Evolutionary conservation across 345 rosid genomes (phyloP), one percentile per base, ranked within the genome.

Genomic region (Hirschfeldia incana): DNA sequence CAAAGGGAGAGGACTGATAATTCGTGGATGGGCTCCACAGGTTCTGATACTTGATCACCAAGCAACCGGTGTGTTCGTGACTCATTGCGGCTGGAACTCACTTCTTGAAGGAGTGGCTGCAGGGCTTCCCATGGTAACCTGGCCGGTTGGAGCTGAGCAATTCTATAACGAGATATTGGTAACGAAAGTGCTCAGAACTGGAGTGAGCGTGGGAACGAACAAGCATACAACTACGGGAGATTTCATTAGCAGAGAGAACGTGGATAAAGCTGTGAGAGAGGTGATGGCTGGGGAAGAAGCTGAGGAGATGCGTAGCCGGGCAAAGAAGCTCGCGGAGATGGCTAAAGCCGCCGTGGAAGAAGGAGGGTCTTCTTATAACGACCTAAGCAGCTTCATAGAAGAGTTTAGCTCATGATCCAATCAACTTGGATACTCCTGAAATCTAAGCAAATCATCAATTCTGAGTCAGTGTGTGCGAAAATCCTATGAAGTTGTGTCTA

Each of bases 21-120:
- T 83, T n/a, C 28, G 70, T 7, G 86, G 85, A 55, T 85, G 89
- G 89, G 89, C 88, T 0, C 86, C 88, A 5, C 89, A 88, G 17
- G 69, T 83, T 21, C 10, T 76, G 60, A 84, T 88, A 29, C 86
- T 88, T 34, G 89, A 86, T 2, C 85, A 86, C 28, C 76, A 79
- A 76, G 85, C 88, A 1, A 46, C 71, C 6, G 86, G 87, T 46
- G 87, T 81, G 33, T 86, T 83, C 13, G 68, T 88, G 79, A 88
- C 89, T 1, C 89, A 86, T 11, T 88, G 89, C 29, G 89, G 91
- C 62, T 88, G 87, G 91, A 88, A 84, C 77, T 88, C 89, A 0
- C 15, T 78, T 37, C 57, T 85, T 0, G 90, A 87, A 63, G 84
- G 82, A 36, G 68, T 83, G 1, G 57, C 80, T 34, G 81, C 84